Evolutionary conservation across 2,329 filamentous ascomycete genomes (phyloP).

Genomic region (Hypocrella siamensis): DNA sequence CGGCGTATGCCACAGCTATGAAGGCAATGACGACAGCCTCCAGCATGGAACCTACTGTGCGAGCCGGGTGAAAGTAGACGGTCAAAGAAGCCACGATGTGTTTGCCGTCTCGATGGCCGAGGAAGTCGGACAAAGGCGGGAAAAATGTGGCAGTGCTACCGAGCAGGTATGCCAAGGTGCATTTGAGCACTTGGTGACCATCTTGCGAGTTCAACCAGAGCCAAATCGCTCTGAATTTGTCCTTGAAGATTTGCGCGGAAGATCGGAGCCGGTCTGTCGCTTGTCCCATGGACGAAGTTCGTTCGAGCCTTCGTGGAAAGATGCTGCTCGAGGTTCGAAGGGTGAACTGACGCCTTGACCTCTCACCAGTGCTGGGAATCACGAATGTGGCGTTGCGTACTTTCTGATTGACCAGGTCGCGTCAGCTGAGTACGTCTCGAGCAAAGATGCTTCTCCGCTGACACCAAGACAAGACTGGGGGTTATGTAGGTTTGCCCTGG

Average conservation of each 20-base stretch:
- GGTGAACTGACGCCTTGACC: slow-evolving; percentile 65
- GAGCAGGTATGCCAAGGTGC: slow-evolving; percentile 75
- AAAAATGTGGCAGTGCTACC: slow-evolving; percentile 80
- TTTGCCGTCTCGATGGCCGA: slow-evolving; percentile 79
- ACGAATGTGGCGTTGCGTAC: slow-evolving; percentile 78
- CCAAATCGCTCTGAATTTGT: slow-evolving; percentile 26
- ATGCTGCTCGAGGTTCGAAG: slow-evolving; percentile 38
- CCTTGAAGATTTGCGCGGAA: slow-evolving; percentile 6
- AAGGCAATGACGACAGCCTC: slow-evolving; percentile 67
- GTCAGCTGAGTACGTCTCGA: neutral
- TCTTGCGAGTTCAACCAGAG: slow-evolving; percentile 54
- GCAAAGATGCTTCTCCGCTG: neutral
- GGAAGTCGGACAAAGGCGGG: slow-evolving; percentile 50
- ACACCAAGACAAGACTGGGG: neutral
- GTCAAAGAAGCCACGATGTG: slow-evolving; percentile 88
- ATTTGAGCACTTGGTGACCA: slow-evolving; percentile 75
- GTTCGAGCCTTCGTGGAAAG: slow-evolving; percentile 10
- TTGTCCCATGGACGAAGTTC: slow-evolving; percentile 7
- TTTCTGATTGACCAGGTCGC: slow-evolving; percentile 30
- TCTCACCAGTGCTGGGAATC: slow-evolving; percentile 72
- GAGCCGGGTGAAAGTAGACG: slow-evolving; percentile 85
- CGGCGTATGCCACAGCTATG: slow-evolving; percentile 58
- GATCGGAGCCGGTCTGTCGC: slow-evolving; percentile 6
- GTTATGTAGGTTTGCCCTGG: neutral
- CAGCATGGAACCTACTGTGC: slow-evolving; percentile 77